Conservation (phyloP, 371 early-diverging fungal species). For the Mucor irregularis region DNA sequence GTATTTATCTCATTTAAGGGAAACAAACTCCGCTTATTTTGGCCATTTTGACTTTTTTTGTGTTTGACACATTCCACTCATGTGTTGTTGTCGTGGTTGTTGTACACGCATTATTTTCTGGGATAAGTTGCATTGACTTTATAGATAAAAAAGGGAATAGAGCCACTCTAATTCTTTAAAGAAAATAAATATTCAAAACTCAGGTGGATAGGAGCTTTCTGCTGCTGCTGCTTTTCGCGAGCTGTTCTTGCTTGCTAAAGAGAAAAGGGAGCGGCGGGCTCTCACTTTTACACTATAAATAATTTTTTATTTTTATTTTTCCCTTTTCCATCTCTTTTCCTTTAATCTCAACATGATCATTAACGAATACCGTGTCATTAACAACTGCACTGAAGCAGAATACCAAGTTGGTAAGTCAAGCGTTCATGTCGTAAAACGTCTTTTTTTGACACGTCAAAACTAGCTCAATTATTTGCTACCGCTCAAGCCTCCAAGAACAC, state of each 20-base stretch:
- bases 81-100: too few species aligned
- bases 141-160: too few species aligned
- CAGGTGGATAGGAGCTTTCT: too few species aligned
- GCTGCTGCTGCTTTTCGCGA: too few species aligned
- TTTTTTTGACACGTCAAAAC: neutral
- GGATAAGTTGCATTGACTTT: too few species aligned
- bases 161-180: too few species aligned
- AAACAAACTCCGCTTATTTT: neutral
- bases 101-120: too few species aligned
- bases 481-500: conserved; percentile 69
- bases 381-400: conserved; percentile 70
- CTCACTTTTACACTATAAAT: neutral
- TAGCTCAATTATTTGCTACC: conserved; percentile 72
- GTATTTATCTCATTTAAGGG: too few species aligned
- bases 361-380: conserved; percentile 70
- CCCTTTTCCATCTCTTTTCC: conserved; percentile 3
- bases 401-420: conserved; percentile 51
- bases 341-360: conserved; percentile 46
- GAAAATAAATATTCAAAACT: too few species aligned
- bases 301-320: neutral
- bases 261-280: too few species aligned
- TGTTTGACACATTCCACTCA: too few species aligned
- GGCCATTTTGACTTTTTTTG: neutral
- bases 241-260: too few species aligned
- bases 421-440: neutral